These are phyloP conservation scores for Talaromyces adpressus DNA, from an alignment of 495 filamentous ascomycete genomes.

Conservation along the genomic window DNA sequence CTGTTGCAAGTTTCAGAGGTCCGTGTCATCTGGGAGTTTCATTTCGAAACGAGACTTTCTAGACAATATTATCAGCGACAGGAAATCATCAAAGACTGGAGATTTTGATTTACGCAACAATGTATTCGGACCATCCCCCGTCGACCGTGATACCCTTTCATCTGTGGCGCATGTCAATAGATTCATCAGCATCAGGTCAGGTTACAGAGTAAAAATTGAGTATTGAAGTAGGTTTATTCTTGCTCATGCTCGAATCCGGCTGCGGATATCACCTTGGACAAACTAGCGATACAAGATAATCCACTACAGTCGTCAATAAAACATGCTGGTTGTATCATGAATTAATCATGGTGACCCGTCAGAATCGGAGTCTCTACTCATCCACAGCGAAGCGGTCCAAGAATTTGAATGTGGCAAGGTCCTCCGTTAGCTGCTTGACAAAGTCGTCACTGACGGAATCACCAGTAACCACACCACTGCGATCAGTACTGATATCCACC, in stretches of 20 bases:
- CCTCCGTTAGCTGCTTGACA: conserved; percentile 44
- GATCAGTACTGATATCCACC: conserved; percentile 27
- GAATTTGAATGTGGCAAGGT: conserved; percentile 61
- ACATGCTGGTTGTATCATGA: background rate
- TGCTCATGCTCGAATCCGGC: background rate
- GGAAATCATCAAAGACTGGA: too few species aligned
- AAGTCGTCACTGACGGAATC: conserved; percentile 27
- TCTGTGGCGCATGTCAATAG: too few species aligned
- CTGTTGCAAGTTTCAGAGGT: too few species aligned
- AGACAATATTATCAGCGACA: too few species aligned
- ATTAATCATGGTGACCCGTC: background rate
- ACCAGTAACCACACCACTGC: conserved; percentile 47
- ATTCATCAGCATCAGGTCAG: too few species aligned
- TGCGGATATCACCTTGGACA: background rate
- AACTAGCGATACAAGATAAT: background rate
- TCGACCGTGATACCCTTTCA: too few species aligned
- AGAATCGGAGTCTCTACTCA: background rate
- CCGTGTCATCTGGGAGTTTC: too few species aligned
- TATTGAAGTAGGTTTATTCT: background rate
- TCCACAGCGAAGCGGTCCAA: conserved; percentile 52
- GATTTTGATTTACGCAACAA: too few species aligned
- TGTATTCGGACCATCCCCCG: too few species aligned
- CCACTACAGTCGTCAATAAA: background rate
- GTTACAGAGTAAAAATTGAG: too few species aligned
- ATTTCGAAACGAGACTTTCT: too few species aligned